Base-by-base conservation (phyloP, 768 basidiomycete species). In the Lyophyllum shimeji region DNA sequence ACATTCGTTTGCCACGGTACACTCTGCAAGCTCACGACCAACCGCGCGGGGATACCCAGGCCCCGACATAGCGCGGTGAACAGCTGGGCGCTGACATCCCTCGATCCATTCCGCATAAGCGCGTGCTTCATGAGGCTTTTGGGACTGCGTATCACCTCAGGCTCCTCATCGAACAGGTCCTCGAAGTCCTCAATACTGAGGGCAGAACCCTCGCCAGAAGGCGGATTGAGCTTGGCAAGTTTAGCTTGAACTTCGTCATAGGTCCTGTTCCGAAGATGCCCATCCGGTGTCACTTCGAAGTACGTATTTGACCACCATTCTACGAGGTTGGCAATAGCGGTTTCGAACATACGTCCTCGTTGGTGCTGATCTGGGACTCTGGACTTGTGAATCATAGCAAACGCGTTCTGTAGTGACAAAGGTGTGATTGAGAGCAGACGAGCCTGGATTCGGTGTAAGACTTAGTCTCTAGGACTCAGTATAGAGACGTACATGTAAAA, bases 81-180 rank as follows among this genome's bases (percentile, higher is more conserved):
- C 3, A 98, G 79, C 62, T 96, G 93, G 0, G 93, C 89, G 55
- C 89, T 90, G 37, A 84, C 83, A 68, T 99, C 97, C 57, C 91
- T 80, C 21, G 86, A 89, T 7, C 95, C 97, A 56, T 73, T 78
- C 52, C 80, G 82, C 80, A 89, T 86, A 18, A 98, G 73, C 0
- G 86, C 89, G 67, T 95, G 93, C 67, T 97, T 98, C 91, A 95
- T 95, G 37, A 98, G 77, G 60, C 92, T 94, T 67, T 95, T 95
- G 13, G 80, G 76, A 49, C 85, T 87, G 45, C 87, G 79, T 25
- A 97, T 82, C 2, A 76, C 65, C 69, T 96, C 95, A 34, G 79
- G 78, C 9, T 84, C 84, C 24, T 82, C 80, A 15, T 79, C 84
- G 5, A 76, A 53, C 29, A 74, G 63, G 34, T 79, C 76, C 56